phyloP scores from a whole-genome alignment of 768 basidiomycete genomes.

The Boletus vinaceobasis region DNA sequence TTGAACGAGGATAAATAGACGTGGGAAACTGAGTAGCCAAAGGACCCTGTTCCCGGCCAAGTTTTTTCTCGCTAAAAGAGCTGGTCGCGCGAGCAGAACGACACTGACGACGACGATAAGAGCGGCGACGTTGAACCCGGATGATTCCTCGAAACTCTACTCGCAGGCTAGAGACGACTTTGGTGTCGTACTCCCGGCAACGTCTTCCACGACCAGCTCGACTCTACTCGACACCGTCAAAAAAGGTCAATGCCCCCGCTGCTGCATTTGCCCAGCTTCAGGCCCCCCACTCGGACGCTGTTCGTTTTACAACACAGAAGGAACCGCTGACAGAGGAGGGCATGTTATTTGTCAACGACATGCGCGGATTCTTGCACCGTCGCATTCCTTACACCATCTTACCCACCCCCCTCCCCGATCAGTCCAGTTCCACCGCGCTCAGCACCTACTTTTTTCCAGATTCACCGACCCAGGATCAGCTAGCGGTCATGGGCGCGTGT shows the following conservation, averaged over 20 bases:
- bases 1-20: not conserved
- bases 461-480: constrained; percentile 60
- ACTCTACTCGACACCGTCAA: constrained; percentile 66
- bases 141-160: constrained; percentile 32
- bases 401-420: constrained; percentile 62
- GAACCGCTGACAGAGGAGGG: constrained; percentile 20
- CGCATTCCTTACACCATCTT: constrained; percentile 52
- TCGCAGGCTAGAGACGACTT: constrained; percentile 36
- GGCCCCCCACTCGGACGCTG: constrained; percentile 35
- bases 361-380: constrained; percentile 51
- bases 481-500: constrained; percentile 83
- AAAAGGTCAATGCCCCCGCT: constrained; percentile 52
- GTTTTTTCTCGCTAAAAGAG: constrained; percentile 3
- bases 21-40: not conserved
- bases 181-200: constrained; percentile 61
- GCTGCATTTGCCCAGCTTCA: constrained; percentile 40
- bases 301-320: constrained; percentile 33
- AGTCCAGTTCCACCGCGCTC: constrained; percentile 32
- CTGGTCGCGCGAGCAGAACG: constrained; percentile 18
- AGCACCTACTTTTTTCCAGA: constrained; percentile 60
- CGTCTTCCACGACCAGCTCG: constrained; percentile 66
- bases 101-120: constrained; percentile 11
- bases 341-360: constrained; percentile 30
- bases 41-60: not conserved
- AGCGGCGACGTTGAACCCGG: constrained; percentile 6